Evolutionary conservation across 2,329 filamentous ascomycete species (phyloP), one percentile per base, ranked within the genome.

Genomic region (Penicillium sp.): DNA sequence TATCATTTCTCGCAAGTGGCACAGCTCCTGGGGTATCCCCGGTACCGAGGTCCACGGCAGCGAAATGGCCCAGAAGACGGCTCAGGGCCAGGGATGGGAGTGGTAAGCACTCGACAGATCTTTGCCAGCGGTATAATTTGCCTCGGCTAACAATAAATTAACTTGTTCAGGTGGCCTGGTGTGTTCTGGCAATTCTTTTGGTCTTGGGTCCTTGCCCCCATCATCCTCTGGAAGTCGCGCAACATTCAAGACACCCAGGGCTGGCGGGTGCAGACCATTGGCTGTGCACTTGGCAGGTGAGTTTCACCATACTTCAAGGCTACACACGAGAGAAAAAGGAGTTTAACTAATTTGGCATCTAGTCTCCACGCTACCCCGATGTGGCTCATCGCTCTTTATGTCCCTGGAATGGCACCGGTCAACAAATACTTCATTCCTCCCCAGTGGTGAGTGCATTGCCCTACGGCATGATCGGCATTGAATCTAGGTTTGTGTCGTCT

Each of bases 201-300:
- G 68, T 64, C 61, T 44, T 68, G 67, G 66, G 53, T 56, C 9
- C 40, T 60, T 24, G 58, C 58, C 15, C 58, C 58, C 19, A 26
- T 56, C 35, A 37, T 60, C 8, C 53, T 60, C 4, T 60, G 58
- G 58, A 56, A 60, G 53, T 56, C 58, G 28, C 58, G 58, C 24
- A 56, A 81, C 24, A 86, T 91, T 66, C 81, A 81, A 33, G 88
- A 91, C 70, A 88, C 87, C 7, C 86, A 89, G 68, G 85, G 87
- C 59, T 91, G 88, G 88, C 81, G 87, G 12, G 70, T 84, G 6
- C 88, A 90, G 72, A 90, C 88, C 35, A 84, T 87, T 44, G 72
- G 81, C 42, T 81, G 81, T 58, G 76, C 82, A 55, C 59, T 84
- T 58, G 77, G 80, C 45, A 79, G 77, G 40, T 60, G 35, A 51